Evolutionary conservation across 805 yeast genomes (phyloP).

Genomic region (Kuraishia cidri): DNA sequence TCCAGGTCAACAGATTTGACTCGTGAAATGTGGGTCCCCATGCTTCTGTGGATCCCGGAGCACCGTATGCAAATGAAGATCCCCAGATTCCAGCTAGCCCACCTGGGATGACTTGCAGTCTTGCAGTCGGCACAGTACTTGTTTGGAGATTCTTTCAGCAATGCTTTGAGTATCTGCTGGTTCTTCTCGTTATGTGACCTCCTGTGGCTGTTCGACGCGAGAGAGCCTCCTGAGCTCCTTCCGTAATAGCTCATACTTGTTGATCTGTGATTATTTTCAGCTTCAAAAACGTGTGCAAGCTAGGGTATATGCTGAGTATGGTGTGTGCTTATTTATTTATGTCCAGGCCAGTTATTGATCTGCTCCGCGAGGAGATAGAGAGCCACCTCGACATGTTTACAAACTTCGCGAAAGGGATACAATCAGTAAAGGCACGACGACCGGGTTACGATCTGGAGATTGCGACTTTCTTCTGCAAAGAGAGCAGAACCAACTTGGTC

Average conservation of each 20-base stretch:
- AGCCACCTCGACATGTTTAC: no score
- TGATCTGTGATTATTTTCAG: no score
- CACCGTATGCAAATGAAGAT: conserved; percentile 90
- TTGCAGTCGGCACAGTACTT: conserved; percentile 89
- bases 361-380: no score
- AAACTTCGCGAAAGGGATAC: no score
- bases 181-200: conserved; percentile 32
- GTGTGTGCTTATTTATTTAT: no score
- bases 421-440: no score
- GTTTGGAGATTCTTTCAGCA: conserved; percentile 73
- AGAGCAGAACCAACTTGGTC: no score
- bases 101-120: conserved; percentile 80
- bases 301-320: no score
- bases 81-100: conserved; percentile 98
- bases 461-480: no score
- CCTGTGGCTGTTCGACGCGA: conserved; percentile 1
- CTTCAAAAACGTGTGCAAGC: no score
- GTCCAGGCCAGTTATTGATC: no score
- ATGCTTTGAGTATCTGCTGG: conserved; percentile 63
- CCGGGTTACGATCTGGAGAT: no score
- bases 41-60: conserved; percentile 89
- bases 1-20: conserved; percentile 93
- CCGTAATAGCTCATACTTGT: background rate
- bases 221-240: background rate
- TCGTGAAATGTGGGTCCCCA: conserved; percentile 92